These are phyloP conservation scores for Eragrostis tef DNA, from an alignment of 202 grass and related monocot species.

Conservation along the genomic window DNA sequence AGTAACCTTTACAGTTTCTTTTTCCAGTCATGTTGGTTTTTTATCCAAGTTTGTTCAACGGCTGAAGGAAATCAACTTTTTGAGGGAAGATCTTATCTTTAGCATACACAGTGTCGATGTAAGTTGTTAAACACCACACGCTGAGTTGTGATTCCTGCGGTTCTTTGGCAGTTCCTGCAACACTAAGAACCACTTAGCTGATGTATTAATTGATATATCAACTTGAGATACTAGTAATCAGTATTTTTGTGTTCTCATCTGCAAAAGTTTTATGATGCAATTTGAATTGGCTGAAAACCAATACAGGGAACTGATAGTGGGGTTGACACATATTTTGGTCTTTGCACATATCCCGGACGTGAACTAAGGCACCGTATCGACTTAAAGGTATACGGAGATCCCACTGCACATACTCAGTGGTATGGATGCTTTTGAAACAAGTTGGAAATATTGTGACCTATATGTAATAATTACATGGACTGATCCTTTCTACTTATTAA, in stretches of 20 bases:
- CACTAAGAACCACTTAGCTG: not conserved
- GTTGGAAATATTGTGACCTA: not conserved
- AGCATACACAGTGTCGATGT: slow-evolving; percentile 88
- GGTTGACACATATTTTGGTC: slow-evolving; percentile 98
- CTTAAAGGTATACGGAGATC: slow-evolving; percentile 69
- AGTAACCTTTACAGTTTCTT: not conserved
- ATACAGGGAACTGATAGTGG: slow-evolving; percentile 84
- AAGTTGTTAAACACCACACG: slow-evolving; percentile 37
- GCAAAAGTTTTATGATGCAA: slow-evolving; percentile 3
- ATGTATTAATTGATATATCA: slow-evolving; percentile 13
- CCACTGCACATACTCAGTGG: not conserved
- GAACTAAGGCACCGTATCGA: slow-evolving; percentile 82
- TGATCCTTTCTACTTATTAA: slow-evolving; percentile 12
- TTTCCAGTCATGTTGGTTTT: slow-evolving; percentile 78
- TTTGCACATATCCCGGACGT: slow-evolving; percentile 83
- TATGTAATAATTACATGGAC: not conserved
- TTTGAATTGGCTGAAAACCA: slow-evolving; percentile 29
- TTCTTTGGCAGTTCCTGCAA: slow-evolving; percentile 5
- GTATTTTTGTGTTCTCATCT: not conserved
- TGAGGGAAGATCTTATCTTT: slow-evolving; percentile 94
- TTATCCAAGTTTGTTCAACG: slow-evolving; percentile 74
- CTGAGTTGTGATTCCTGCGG: not conserved
- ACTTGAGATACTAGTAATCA: not conserved
- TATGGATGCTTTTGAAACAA: slow-evolving; percentile 8
- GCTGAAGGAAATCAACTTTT: slow-evolving; percentile 83